phyloP scores from a whole-genome alignment of 352 stramenopile species.

The Pythium sukuiense region DNA sequence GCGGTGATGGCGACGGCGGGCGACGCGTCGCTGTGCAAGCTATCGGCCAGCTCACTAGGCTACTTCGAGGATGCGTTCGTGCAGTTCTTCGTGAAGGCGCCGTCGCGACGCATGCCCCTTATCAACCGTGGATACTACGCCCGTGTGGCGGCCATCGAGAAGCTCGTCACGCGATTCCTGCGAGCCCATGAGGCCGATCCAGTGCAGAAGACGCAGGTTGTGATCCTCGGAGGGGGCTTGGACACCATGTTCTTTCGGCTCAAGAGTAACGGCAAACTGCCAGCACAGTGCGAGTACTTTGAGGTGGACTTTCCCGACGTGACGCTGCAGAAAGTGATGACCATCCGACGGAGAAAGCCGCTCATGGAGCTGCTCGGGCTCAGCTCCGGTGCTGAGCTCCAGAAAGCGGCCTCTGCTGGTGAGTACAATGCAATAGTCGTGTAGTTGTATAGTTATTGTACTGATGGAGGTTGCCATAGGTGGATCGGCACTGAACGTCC shows the following conservation, averaged over 20 bases:
- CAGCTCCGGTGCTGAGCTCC: constrained; percentile 38
- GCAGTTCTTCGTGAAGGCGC: constrained; percentile 78
- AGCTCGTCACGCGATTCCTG: constrained; percentile 71
- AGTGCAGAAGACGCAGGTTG: constrained; percentile 58
- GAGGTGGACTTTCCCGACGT: constrained; percentile 84
- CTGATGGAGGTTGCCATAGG: constrained; percentile 12
- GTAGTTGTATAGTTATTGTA: neutral
- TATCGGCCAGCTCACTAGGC: constrained; percentile 70
- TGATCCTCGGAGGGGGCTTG: constrained; percentile 78
- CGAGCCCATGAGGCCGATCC: constrained; percentile 9
- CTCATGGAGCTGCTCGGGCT: constrained; percentile 52
- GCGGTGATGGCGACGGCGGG: constrained; percentile 81
- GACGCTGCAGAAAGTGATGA: constrained; percentile 76
- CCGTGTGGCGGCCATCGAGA: constrained; percentile 70
- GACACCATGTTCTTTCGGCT: constrained; percentile 88
- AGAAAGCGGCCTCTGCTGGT: constrained; percentile 53
- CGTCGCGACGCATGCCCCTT: constrained; percentile 84
- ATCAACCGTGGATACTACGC: constrained; percentile 91
- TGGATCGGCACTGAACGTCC: constrained; percentile 62
- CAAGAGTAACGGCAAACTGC: constrained; percentile 36
- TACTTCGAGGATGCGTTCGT: constrained; percentile 84
- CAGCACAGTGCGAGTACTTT: constrained; percentile 66
- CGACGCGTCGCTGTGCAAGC: constrained; percentile 85
- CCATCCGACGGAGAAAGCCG: constrained; percentile 68
- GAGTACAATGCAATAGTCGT: neutral